Conservation (phyloP, 805 yeast species). For the Candida verbasci region DNA sequence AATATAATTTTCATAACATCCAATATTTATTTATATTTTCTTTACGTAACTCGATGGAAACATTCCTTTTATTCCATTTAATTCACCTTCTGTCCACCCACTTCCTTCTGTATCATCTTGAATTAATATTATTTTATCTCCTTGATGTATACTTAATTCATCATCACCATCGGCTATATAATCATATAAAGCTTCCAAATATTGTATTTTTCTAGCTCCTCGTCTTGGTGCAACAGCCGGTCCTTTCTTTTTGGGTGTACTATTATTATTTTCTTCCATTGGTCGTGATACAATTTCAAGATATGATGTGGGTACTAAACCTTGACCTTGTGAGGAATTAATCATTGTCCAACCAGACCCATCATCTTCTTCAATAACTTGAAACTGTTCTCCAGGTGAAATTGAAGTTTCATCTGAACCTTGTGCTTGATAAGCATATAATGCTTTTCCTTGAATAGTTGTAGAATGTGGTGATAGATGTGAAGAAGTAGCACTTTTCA, state of each 20-base stretch:
- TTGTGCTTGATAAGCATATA: slow-evolving; percentile 60
- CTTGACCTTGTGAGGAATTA: slow-evolving; percentile 42
- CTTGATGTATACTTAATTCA: slow-evolving; percentile 67
- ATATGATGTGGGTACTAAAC: slow-evolving; percentile 85
- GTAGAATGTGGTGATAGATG: slow-evolving; percentile 8
- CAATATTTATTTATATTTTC: slow-evolving; percentile 17
- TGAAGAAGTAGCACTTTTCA: slow-evolving; percentile 23
- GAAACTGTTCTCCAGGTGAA: slow-evolving; percentile 54
- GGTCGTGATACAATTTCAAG: slow-evolving; percentile 39
- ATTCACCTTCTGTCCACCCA: slow-evolving; percentile 95
- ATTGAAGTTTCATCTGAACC: slow-evolving; percentile 76
- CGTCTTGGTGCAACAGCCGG: slow-evolving; percentile 80
- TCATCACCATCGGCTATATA: slow-evolving; percentile 76
- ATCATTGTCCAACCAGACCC: slow-evolving; percentile 93
- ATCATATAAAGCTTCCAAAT: slow-evolving; percentile 68
- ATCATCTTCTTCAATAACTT: slow-evolving; percentile 64
- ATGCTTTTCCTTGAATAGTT: slow-evolving; percentile 35
- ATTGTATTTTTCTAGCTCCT: slow-evolving; percentile 61
- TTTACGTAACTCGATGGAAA: slow-evolving; percentile 72
- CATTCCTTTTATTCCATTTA: slow-evolving; percentile 30
- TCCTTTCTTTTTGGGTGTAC: slow-evolving; percentile 45
- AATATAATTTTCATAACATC: neutral
- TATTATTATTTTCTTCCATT: slow-evolving; percentile 7
- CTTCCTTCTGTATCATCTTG: slow-evolving; percentile 58
- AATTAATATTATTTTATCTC: slow-evolving; percentile 67